Evolutionary conservation across 2,329 filamentous ascomycete species (phyloP).

Genomic region (Calonectria crousiana): DNA sequence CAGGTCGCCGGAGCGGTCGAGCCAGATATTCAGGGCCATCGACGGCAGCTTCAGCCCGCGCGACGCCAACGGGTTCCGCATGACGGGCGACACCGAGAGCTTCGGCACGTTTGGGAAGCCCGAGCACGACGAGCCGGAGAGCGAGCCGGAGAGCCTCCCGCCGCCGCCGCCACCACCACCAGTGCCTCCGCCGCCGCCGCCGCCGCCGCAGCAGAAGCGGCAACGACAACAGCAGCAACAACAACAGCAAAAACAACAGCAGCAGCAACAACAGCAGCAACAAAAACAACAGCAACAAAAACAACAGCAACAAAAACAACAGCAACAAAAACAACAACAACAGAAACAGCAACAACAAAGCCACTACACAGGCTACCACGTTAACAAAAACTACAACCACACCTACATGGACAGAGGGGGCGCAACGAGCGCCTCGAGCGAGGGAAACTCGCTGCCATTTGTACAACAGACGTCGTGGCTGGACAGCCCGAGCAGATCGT

Average conservation of each 20-base stretch:
- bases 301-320: background rate
- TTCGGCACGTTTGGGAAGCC: background rate
- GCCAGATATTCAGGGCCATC: background rate
- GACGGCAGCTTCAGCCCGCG: conserved; percentile 3
- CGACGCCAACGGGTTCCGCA: background rate
- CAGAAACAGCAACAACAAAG: background rate
- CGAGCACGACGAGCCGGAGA: background rate
- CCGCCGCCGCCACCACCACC: too few relatives aligned
- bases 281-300: too few relatives aligned
- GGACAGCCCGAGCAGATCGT: background rate
- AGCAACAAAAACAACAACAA: too few relatives aligned
- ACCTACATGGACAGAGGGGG: background rate
- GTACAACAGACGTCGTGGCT: background rate
- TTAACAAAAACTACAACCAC: too few relatives aligned
- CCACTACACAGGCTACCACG: background rate
- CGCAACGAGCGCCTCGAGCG: background rate
- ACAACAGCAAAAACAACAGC: too few relatives aligned
- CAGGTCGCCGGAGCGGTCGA: background rate
- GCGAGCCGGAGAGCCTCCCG: background rate
- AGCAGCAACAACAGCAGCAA: too few relatives aligned
- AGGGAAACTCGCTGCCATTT: background rate
- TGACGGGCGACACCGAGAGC: background rate
- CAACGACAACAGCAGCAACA: too few relatives aligned
- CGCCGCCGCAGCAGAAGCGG: too few relatives aligned
- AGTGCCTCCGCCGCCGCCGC: too few relatives aligned